Base-by-base conservation (phyloP, 73 alveolate species). In the Tetrahymena elliotti region DNA sequence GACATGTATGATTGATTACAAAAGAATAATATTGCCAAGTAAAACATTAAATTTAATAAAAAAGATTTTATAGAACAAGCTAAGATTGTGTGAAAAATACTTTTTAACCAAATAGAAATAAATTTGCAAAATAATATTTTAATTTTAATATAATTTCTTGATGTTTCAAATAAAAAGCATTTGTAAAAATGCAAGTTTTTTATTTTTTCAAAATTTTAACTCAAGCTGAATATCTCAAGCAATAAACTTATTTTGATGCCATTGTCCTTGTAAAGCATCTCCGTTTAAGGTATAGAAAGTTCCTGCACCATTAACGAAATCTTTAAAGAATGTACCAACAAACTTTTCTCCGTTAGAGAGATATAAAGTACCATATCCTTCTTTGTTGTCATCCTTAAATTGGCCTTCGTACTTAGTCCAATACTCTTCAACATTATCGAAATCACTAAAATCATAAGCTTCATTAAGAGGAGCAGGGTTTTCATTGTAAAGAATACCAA, bases 401-500 rank as follows among this genome's bases (percentile, higher is more conserved):
- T 94, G 35, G 1, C 96, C 96, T 47, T 83, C 54, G 36, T 94
- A 94, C 53, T 94, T 94, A 8, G 93, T 94, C 96, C 96, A 94
- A 88, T 94, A 94, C 93, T 94, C 96, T 94, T 94, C 96, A 39
- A 94, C 96, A 94, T 94, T 94, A 34, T 94, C 96, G 54, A 94
- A 94, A 92, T 94, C 96, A 35, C 93, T 47, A 52, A 84, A 94
- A 88, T 94, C 96, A 88, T 84, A 94, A 11, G 95, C 82, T 94
- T 94, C 47, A 11, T 94, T 18, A 33, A 94, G 16, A 24, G 93
- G 93, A 36, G 53, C 33, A 0, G 96, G 96, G 33, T 88, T 88
- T 38, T 94, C 96, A 88, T 94, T 94, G 93, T 94, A 94, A 6
- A 94, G 83, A 88, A 94, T 84, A 0, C 96, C 96, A 88, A 84